These are phyloP conservation scores for Naumovozyma baii DNA, from an alignment of 805 yeast genomes.

Conservation along the genomic window DNA sequence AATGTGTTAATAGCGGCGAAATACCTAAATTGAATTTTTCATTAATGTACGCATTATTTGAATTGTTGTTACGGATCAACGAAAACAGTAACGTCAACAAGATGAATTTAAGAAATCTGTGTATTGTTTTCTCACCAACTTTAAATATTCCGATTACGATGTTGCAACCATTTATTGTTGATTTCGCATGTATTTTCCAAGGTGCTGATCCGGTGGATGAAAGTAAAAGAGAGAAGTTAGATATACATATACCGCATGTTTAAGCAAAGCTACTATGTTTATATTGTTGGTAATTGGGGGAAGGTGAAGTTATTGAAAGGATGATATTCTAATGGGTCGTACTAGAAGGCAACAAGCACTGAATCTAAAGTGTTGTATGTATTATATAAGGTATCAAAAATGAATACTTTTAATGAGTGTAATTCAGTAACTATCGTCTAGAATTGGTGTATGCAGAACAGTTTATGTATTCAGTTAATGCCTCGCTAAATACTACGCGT, in stretches of 20 bases:
- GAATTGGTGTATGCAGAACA: too few species aligned
- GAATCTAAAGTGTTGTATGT: too few species aligned
- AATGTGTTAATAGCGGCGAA: conserved; percentile 23
- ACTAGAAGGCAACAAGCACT: too few species aligned
- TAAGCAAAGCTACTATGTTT: too few species aligned
- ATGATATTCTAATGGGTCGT: too few species aligned
- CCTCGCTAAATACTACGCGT: too few species aligned
- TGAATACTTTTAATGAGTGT: too few species aligned
- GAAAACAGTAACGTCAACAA: conserved; percentile 55
- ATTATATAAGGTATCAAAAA: too few species aligned
- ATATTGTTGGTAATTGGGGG: too few species aligned
- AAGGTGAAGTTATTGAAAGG: too few species aligned
- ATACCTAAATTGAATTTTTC: conserved; percentile 50
- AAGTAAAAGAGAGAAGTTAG: conserved; percentile 39
- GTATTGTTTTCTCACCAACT: conserved; percentile 78
- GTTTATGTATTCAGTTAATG: too few species aligned
- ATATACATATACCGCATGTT: conserved; percentile 42
- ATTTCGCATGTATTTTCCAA: conserved; percentile 54
- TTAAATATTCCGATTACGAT: conserved; percentile 56
- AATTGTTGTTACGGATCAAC: conserved; percentile 55
- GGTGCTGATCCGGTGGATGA: conserved; percentile 35
- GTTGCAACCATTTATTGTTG: conserved; percentile 49
- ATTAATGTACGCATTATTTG: conserved; percentile 55
- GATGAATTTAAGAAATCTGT: conserved; percentile 73
- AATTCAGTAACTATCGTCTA: too few species aligned